Base-by-base conservation (phyloP, 2,329 filamentous ascomycete species). In the Xylariaceae sp. region DNA sequence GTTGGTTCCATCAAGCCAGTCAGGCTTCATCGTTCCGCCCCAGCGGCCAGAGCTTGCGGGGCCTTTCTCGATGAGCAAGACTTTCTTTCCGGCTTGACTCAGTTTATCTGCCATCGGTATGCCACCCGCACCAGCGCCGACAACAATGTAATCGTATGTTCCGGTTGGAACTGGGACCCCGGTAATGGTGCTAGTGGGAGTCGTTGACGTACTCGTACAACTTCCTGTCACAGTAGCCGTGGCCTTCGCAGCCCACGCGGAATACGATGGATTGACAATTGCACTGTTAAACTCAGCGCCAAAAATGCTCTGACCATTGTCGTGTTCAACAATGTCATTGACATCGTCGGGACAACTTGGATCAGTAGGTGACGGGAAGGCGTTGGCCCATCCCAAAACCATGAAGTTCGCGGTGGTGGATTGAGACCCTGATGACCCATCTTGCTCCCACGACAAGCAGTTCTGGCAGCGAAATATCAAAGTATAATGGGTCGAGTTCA, bases 391-490 rank as follows among this genome's bases (percentile, higher is more conserved):
- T 6, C 79, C 80, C 16, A 83, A 62, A 21, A 79, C 62, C 12
- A 76, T 60, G 16, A 58, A 53, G 1, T 71, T 71, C 2, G 52
- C 55, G 37, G 64, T 73, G 11, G 77, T 80, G 4, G 67, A 67
- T 2, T 68, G 67, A 3, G 64, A 67, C 0, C 68, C 68, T 1
- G 63, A 65, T 27, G 66, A 64, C 3, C 73, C 73, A 21, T 71
- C 67, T 33, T 79, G 69, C 53, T 75, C 64, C 74, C 77, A 82
- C 1, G 67, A 56, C 19, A 79, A 66, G 60, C 78, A 82, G 53
- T 72, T 71, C 53, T 81, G 64, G 64, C 83, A 87, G 37, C 79
- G 74, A 66, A 84, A 87, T n/a, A 85, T 73, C 38, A 85, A 59
- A 37, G 76, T 76, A 61, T 79, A 87, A 52, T 76, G 68, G 21